These are phyloP conservation scores for Cercospora brassicicola DNA, from an alignment of 2,329 filamentous ascomycete genomes.

Conservation along the genomic window DNA sequence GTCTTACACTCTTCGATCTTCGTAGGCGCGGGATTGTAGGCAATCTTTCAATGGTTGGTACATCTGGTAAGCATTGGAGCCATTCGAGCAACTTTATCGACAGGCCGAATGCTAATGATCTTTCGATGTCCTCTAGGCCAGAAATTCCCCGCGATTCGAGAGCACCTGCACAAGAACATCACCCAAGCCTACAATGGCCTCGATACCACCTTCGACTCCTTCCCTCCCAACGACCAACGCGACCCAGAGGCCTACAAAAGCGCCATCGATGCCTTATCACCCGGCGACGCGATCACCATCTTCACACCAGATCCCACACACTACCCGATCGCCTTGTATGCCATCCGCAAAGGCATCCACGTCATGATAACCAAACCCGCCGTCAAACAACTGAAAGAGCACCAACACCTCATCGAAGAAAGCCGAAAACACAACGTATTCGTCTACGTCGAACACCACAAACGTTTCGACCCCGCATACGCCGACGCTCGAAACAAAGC, in stretches of 20 bases:
- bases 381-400: conserved; percentile 78
- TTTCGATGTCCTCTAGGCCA: conserved; percentile 52
- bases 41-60: conserved; percentile 83
- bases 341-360: conserved; percentile 83
- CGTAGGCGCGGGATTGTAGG: conserved; percentile 84
- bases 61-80: conserved; percentile 51
- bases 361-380: conserved; percentile 94
- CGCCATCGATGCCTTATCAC: conserved; percentile 78
- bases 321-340: conserved; percentile 87
- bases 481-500: conserved; percentile 80
- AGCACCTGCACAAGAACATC: conserved; percentile 86
- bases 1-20: conserved; percentile 84
- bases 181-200: conserved; percentile 75
- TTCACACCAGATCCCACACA: conserved; percentile 95
- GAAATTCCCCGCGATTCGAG: conserved; percentile 90
- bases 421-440: conserved; percentile 75
- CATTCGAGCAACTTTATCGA: background rate
- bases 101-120: background rate
- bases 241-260: conserved; percentile 83
- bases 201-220: conserved; percentile 82
- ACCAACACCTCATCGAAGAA: conserved; percentile 71
- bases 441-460: conserved; percentile 94
- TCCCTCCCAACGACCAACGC: conserved; percentile 68
- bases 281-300: conserved; percentile 88
- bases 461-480: conserved; percentile 92